Percentiles rank a stretch among this genome's conserved stretches.
Evolutionary conservation across 116 monocot genomes (phyloP).

Genomic region (Zostera marina): DNA sequence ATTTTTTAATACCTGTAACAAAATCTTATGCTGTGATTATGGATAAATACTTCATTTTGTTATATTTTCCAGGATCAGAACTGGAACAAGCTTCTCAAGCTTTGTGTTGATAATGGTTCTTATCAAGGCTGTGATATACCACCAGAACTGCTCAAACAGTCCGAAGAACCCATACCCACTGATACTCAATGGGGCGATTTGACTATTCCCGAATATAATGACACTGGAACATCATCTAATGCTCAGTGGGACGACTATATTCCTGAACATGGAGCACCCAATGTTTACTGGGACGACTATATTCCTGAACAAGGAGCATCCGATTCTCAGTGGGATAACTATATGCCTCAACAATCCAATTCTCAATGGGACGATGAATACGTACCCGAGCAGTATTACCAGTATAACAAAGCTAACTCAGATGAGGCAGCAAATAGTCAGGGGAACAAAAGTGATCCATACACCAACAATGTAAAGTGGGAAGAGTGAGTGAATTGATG

Average conservation of each 20-base stretch:
- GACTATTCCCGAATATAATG: not conserved
- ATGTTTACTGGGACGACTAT: not conserved
- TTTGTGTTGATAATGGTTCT: slow-evolving; percentile 26
- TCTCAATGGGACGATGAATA: not conserved
- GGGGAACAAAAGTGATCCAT: not conserved
- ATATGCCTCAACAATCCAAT: not conserved
- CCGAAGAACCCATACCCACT: not conserved
- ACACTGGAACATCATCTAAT: not conserved
- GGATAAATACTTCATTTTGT: not conserved
- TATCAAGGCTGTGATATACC: slow-evolving; percentile 29
- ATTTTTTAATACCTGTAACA: not conserved
- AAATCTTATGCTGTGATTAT: not conserved
- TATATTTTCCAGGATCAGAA: slow-evolving; percentile 12
- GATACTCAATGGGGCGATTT: not conserved
- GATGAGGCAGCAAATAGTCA: not conserved
- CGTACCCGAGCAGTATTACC: no score
- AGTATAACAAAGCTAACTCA: no score
- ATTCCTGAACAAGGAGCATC: not conserved
- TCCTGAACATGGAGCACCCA: not conserved
- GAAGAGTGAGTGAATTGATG: not conserved
- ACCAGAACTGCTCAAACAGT: slow-evolving; percentile 6
- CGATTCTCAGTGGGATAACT: not conserved
- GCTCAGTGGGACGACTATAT: not conserved
- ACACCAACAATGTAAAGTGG: not conserved
- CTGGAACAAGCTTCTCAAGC: slow-evolving; percentile 20